Evolutionary conservation across 1,284 basidiomycete species (phyloP).

Genomic region (Rhodotorula sp.): DNA sequence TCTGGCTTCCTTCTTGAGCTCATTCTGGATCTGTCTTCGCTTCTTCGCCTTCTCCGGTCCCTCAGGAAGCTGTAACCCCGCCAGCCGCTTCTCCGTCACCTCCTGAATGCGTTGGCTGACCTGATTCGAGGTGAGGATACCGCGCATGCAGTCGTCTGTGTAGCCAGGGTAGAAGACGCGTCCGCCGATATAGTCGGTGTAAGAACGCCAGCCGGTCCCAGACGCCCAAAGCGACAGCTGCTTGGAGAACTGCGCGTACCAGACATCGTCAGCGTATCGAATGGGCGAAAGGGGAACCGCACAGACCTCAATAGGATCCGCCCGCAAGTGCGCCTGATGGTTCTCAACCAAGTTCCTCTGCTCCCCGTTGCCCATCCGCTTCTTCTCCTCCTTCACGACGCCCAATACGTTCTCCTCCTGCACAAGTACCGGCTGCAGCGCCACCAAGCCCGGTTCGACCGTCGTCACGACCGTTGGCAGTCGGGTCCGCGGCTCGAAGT

Average conservation of each 20-base stretch:
- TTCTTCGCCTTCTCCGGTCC: constrained; percentile 1
- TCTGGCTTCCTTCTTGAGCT: constrained; percentile 15
- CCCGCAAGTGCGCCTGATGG: constrained; percentile 16
- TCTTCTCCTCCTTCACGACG: background rate
- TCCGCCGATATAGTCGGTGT: constrained; percentile 37
- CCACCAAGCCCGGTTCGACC: constrained; percentile 16
- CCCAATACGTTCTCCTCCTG: background rate
- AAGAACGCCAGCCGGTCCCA: constrained; percentile 36
- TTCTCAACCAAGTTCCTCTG: constrained; percentile 25
- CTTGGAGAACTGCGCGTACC: constrained; percentile 25
- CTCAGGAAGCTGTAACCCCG: background rate
- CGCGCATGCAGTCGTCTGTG: constrained; percentile 20
- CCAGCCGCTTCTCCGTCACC: constrained; percentile 5
- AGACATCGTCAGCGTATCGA: too few relatives aligned
- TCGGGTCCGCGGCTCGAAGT: constrained; percentile 17
- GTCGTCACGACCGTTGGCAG: constrained; percentile 2
- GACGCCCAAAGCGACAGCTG: constrained; percentile 32
- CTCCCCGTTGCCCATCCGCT: background rate
- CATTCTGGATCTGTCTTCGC: constrained; percentile 13
- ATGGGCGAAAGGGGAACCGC: background rate
- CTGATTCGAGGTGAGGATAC: constrained; percentile 12
- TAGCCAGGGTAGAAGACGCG: constrained; percentile 37
- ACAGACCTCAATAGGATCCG: constrained; percentile 35
- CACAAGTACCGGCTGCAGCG: constrained; percentile 6
- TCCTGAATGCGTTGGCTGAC: constrained; percentile 21